Evolutionary conservation across 495 filamentous ascomycete genomes (phyloP), one percentile per base, ranked within the genome.

Genomic region (Penicillium coffeae): DNA sequence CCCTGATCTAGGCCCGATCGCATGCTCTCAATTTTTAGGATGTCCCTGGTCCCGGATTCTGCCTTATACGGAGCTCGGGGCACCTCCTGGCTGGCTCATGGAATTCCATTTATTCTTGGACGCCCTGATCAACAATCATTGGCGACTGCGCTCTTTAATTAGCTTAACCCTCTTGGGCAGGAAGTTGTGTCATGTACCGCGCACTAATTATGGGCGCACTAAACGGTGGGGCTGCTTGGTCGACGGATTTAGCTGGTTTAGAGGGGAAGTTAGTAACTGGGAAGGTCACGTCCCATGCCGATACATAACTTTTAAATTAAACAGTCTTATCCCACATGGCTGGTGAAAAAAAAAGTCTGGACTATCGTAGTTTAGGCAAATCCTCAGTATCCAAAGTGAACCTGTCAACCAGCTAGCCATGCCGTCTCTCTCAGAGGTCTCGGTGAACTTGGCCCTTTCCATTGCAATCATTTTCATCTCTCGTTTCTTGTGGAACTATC

Each of bases 401-500:
- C 25, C 25, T 5, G 25, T 10, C 25, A 4, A 30, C 25, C 25
- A 4, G 25, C 25, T 5, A 30, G 25, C 25, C 25, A 39, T 39
- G 37, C 16, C 37, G 4, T 18, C 37, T 20, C 4, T 39, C 10
- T 8, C 15, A 4, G 37, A 19, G 12, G 8, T 20, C 16, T 39
- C 19, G 16, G 16, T 20, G 1, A 42, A 50, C n/a, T 14, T 42
- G 9, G 18, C 10, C n/a, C 30, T 43, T 8, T 50, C 27, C 18
- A 27, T 33, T 12, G 27, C 18, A 9, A 50, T 50, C 18, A 16
- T 50, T 19, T 7, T 50, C 3, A 8, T 50, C 27, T 50, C 47
- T 37, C 47, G 47, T 8, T 50, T 57, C 22, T 34, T 55, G n/a
- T 57, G 51, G 48, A 56, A 49, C 20, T 49, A 54, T 25, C 33